Evolutionary conservation across 495 filamentous ascomycete genomes (phyloP).

Genomic region (Daldinia bambusicola): DNA sequence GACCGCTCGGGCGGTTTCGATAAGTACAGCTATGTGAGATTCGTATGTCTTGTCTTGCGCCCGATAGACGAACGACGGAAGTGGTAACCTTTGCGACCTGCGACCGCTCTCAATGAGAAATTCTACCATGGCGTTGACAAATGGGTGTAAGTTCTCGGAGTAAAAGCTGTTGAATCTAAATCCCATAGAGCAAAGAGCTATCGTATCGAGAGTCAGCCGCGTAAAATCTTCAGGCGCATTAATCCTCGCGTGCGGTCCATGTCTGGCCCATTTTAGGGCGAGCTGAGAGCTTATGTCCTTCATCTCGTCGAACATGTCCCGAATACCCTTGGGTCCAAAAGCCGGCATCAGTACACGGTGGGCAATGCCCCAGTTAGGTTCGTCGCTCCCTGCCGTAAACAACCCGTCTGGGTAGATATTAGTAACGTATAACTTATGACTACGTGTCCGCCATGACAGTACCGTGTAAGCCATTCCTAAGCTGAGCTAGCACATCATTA

Average conservation of each 20-base stretch:
- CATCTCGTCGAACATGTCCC: constrained; percentile 74
- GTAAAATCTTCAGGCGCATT: constrained; percentile 71
- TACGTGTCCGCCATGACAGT: no score
- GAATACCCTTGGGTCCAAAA: constrained; percentile 71
- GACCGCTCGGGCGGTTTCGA: constrained; percentile 61
- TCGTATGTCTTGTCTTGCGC: constrained; percentile 60
- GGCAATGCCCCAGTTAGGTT: constrained; percentile 70
- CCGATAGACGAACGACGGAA: constrained; percentile 61
- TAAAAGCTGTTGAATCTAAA: constrained; percentile 77
- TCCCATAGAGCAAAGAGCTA: constrained; percentile 74
- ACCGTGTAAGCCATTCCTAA: constrained; percentile 58
- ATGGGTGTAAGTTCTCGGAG: constrained; percentile 66
- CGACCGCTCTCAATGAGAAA: constrained; percentile 62
- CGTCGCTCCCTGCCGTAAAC: constrained; percentile 62
- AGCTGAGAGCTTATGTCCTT: constrained; percentile 72
- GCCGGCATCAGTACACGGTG: constrained; percentile 69
- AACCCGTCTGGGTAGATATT: constrained; percentile 58
- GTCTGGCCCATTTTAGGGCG: constrained; percentile 72
- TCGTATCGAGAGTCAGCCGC: constrained; percentile 71
- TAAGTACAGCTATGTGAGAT: constrained; percentile 62
- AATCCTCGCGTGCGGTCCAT: constrained; percentile 63
- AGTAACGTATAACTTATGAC: no score
- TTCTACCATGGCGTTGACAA: constrained; percentile 65
- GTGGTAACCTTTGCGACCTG: constrained; percentile 56
- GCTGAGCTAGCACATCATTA: constrained; percentile 48